phyloP scores from a whole-genome alignment of 345 rosid species.

The Combretum micranthum region DNA sequence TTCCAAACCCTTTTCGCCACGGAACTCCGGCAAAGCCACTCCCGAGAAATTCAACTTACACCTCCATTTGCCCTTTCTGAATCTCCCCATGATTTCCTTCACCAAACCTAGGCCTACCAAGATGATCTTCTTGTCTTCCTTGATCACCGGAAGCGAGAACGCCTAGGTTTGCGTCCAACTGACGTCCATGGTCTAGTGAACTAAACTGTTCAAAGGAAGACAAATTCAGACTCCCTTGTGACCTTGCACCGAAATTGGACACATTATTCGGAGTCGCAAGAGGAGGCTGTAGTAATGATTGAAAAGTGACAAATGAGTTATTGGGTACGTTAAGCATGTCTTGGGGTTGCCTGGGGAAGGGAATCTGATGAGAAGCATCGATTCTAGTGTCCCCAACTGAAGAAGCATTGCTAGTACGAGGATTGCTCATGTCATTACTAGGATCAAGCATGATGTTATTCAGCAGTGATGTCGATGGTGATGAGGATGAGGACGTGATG shows the following conservation, averaged over 20 bases:
- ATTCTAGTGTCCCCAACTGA: too few species aligned
- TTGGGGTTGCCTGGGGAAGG: too few species aligned
- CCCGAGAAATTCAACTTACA: conserved; percentile 39
- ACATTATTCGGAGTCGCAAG: too few species aligned
- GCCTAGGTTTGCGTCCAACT: conserved; percentile 9
- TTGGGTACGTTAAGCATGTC: too few species aligned
- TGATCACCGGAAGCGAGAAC: conserved; percentile 10
- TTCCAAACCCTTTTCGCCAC: conserved; percentile 40
- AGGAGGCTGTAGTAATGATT: too few species aligned
- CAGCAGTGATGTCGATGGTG: conserved; percentile 11
- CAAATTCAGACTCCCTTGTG: too few species aligned
- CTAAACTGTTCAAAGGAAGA: too few species aligned
- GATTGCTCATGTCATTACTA: background rate
- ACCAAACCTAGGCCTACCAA: conserved; percentile 19
- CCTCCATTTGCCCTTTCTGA: conserved; percentile 17
- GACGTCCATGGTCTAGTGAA: too few species aligned
- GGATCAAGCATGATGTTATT: conserved; percentile 9
- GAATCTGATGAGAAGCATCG: too few species aligned
- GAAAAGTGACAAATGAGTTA: too few species aligned
- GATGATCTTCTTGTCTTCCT: conserved; percentile 11
- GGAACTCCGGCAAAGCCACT: conserved; percentile 40
- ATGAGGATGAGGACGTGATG: conserved; percentile 21
- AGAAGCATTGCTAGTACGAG: conserved; percentile 1
- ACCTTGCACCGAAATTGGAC: too few species aligned
- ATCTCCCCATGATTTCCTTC: conserved; percentile 13